Conservation (phyloP, 225 moss, liverwort and hornwort species). For the Anthoceros angustus region DNA sequence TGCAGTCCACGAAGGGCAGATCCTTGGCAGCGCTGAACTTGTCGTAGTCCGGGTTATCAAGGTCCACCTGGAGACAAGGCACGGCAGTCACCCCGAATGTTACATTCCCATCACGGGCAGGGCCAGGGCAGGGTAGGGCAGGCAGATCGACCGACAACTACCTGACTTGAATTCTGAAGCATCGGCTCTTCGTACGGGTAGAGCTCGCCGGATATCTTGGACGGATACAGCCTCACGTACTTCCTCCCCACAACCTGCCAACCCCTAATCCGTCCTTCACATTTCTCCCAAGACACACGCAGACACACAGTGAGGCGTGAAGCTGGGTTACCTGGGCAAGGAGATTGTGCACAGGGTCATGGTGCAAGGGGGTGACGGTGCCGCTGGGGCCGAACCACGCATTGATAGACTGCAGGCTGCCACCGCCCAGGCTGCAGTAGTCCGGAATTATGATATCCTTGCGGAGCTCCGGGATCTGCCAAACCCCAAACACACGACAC, state of each 20-base stretch:
- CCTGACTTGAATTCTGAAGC: slow-evolving; percentile 96
- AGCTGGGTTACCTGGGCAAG: slow-evolving; percentile 52
- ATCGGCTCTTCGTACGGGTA: slow-evolving; percentile 76
- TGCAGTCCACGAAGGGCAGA: slow-evolving; percentile 41
- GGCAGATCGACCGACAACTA: not conserved
- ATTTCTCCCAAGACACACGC: not conserved
- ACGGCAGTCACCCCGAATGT: slow-evolving; percentile 6
- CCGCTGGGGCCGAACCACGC: slow-evolving; percentile 92
- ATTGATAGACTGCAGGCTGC: slow-evolving; percentile 69
- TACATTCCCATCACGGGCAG: not conserved
- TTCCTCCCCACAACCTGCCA: slow-evolving; percentile 83
- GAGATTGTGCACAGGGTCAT: slow-evolving; percentile 86
- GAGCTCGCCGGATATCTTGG: slow-evolving; percentile 32
- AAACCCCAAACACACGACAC: not conserved
- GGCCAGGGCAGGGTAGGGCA: not conserved
- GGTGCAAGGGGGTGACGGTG: slow-evolving; percentile 70
- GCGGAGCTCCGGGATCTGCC: slow-evolving; percentile 76
- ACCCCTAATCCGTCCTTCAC: not conserved
- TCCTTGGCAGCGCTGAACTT: slow-evolving; percentile 45
- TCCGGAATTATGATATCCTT: slow-evolving; percentile 76
- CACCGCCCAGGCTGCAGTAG: slow-evolving; percentile 71
- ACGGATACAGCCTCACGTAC: slow-evolving; percentile 73
- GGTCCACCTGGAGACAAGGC: slow-evolving; percentile 41
- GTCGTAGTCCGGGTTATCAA: slow-evolving; percentile 40
- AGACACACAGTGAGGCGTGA: not conserved